A percentile compares a stretch with the other conserved stretches of the same genome.
These are phyloP conservation scores for Hemerocallis citrina DNA, from an alignment of 106 monocot genomes.

Conservation along the genomic window DNA sequence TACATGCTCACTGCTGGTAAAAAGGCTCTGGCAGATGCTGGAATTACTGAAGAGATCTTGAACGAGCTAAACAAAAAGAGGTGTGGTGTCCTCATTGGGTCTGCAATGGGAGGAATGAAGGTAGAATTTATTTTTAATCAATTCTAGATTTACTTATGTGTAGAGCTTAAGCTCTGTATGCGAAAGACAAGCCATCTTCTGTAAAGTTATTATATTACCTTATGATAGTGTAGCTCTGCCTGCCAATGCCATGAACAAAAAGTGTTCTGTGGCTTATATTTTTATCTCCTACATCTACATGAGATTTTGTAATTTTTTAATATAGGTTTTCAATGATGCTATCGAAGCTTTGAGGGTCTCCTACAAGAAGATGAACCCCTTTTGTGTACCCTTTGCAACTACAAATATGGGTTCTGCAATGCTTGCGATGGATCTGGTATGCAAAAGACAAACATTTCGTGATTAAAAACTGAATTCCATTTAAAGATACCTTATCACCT, in stretches of 20 bases:
- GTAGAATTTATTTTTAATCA: no score
- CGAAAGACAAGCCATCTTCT: no score
- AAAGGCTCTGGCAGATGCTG: slow-evolving; percentile 51
- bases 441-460: neutral
- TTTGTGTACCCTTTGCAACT: slow-evolving; percentile 78
- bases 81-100: slow-evolving; percentile 66
- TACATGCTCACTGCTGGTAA: slow-evolving; percentile 62
- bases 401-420: slow-evolving; percentile 84
- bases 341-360: slow-evolving; percentile 72
- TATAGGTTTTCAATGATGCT: slow-evolving; percentile 71
- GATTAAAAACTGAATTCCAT: neutral
- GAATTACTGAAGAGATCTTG: slow-evolving; percentile 38
- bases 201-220: no score
- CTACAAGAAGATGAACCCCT: slow-evolving; percentile 78
- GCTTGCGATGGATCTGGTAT: slow-evolving; percentile 78
- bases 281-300: no score
- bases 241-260: no score
- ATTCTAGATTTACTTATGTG: no score
- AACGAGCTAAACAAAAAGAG: slow-evolving; percentile 39
- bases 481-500: neutral
- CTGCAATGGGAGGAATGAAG: slow-evolving; percentile 74
- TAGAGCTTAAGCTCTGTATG: no score
- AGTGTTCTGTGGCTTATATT: neutral
- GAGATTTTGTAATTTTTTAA: no score
- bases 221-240: no score